Evolutionary conservation across 495 filamentous ascomycete species (phyloP).

Genomic region (Geopyxis carbonaria): DNA sequence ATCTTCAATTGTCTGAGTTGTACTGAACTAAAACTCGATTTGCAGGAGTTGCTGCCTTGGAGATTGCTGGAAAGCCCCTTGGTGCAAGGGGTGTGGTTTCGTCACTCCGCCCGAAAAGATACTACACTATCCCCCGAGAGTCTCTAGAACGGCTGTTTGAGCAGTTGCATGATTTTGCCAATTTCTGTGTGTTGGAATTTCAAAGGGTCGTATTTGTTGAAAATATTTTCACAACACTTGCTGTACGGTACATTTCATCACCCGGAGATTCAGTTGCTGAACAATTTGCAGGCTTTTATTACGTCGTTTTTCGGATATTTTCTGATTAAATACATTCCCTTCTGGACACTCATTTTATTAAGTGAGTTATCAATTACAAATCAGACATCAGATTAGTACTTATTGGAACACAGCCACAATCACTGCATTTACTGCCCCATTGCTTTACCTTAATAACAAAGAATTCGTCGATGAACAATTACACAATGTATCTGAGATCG

Average conservation of each 20-base stretch:
- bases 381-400: slow-evolving; percentile 1
- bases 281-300: slow-evolving; percentile 45
- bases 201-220: slow-evolving; percentile 91
- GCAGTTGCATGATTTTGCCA: slow-evolving; percentile 77
- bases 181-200: slow-evolving; percentile 94
- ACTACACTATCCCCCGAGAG: slow-evolving; percentile 79
- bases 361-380: slow-evolving; percentile 9
- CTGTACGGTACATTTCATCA: slow-evolving; percentile 41
- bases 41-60: slow-evolving; percentile 54
- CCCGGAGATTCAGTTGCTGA: too few species aligned
- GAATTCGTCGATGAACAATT: slow-evolving; percentile 83
- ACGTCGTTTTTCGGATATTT: slow-evolving; percentile 76
- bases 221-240: slow-evolving; percentile 65
- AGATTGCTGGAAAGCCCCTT: slow-evolving; percentile 57
- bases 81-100: slow-evolving; percentile 64
- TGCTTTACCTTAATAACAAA: slow-evolving; percentile 83
- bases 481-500: slow-evolving; percentile 46
- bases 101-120: slow-evolving; percentile 74
- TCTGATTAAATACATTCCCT: slow-evolving; percentile 80
- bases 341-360: slow-evolving; percentile 80
- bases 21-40: slow-evolving; percentile 4
- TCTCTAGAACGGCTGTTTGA: slow-evolving; percentile 63
- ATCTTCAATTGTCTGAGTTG: too few species aligned
- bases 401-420: slow-evolving; percentile 34
- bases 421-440: slow-evolving; percentile 65